A percentile compares a stretch with the other conserved stretches of the same genome.
Evolutionary conservation across 805 yeast species (phyloP).

Genomic region (Tetrapisispora phaffii): DNA sequence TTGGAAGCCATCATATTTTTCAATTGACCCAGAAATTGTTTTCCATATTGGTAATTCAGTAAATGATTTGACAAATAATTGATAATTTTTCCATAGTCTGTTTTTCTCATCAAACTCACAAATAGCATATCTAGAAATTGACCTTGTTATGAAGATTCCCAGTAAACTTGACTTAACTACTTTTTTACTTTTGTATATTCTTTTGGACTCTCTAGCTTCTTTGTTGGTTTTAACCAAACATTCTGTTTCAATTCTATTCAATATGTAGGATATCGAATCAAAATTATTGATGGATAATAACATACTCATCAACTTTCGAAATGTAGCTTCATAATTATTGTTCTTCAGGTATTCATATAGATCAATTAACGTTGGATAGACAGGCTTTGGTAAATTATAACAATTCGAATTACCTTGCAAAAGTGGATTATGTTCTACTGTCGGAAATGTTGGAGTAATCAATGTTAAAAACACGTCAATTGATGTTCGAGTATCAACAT

Average conservation of each 20-base stretch:
- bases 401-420: conserved; percentile 6
- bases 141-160: conserved; percentile 3
- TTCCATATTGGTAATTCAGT: not conserved
- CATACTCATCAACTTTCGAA: not conserved
- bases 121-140: conserved; percentile 3
- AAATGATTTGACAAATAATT: conserved; percentile 1
- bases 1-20: not conserved
- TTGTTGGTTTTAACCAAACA: conserved; percentile 10
- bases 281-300: conserved; percentile 9
- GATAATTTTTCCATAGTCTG: conserved; percentile 6
- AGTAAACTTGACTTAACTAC: conserved; percentile 10
- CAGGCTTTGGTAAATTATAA: conserved; percentile 10
- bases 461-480: conserved; percentile 10
- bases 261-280: conserved; percentile 8
- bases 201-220: not conserved
- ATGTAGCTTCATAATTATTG: not conserved
- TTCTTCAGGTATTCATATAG: conserved; percentile 7
- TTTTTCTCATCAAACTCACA: conserved; percentile 7
- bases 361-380: conserved; percentile 11
- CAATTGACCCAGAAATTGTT: not conserved
- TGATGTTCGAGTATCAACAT: conserved; percentile 3
- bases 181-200: not conserved
- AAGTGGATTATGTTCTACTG: conserved; percentile 13
- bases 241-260: conserved; percentile 6
- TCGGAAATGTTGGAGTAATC: conserved; percentile 15